Evolutionary conservation across 148 eudicot species (phyloP).

Genomic region (Nyssa sinensis): DNA sequence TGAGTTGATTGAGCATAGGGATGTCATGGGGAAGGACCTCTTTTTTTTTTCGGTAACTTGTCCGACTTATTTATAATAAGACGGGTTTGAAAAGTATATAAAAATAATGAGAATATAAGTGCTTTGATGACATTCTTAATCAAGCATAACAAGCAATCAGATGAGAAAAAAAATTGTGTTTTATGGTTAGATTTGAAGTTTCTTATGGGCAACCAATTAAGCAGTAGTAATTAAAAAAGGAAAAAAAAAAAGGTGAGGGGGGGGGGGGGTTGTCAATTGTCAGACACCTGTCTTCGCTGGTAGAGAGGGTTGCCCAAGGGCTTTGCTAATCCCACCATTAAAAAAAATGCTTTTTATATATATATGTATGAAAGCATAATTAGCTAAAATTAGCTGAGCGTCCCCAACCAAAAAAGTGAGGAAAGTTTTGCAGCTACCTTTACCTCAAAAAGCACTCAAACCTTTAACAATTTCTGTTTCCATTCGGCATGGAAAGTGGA

Average conservation of each 20-base stretch:
- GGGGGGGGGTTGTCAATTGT: neutral
- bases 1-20: no score
- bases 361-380: neutral
- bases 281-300: neutral
- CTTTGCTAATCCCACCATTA: neutral
- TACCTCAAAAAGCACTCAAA: neutral
- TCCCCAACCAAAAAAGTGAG: neutral
- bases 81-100: no score
- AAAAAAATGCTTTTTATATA: no score
- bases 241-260: no score
- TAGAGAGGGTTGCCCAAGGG: conserved; percentile 1
- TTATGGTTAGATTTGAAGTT: neutral
- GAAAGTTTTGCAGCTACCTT: neutral
- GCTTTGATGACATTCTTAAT: no score
- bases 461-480: neutral
- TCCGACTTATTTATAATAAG: no score
- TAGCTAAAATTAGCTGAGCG: neutral
- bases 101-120: no score
- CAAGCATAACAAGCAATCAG: no score
- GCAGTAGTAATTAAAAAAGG: no score
- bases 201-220: conserved; percentile 7
- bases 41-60: no score
- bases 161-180: no score
- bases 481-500: neutral
- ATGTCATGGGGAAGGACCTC: no score